Conservation (phyloP, 257 asterid genomes). For the Cinchona pubescens region DNA sequence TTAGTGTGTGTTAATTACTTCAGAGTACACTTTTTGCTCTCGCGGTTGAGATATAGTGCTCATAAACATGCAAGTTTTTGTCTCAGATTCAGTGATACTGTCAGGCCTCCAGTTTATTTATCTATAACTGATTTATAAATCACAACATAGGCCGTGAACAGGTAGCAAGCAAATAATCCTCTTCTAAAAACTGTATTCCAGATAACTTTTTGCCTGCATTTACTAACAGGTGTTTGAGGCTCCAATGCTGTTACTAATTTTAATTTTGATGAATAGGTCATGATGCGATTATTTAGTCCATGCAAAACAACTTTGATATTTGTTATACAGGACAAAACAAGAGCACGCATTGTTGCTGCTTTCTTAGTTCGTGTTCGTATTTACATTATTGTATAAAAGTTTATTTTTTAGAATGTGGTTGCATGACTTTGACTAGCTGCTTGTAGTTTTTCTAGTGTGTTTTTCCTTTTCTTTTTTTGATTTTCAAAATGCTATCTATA, state of each 20-base stretch:
- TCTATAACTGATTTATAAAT: too few species aligned
- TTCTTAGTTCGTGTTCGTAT: too few species aligned
- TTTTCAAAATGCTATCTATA: background rate
- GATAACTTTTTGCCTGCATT: slow-evolving; percentile 18
- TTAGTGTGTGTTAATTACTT: slow-evolving; percentile 21
- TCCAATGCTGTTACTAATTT: slow-evolving; percentile 16
- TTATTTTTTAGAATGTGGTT: too few species aligned
- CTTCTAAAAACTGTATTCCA: too few species aligned
- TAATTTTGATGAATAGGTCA: slow-evolving; percentile 53
- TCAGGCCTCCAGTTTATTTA: background rate
- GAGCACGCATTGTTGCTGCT: too few species aligned
- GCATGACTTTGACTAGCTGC: background rate
- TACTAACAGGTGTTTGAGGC: background rate
- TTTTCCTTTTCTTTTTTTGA: background rate
- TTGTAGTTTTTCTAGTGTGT: background rate
- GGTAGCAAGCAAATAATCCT: too few species aligned
- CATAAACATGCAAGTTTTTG: slow-evolving; percentile 79
- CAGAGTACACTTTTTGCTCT: slow-evolving; percentile 95
- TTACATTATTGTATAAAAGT: too few species aligned
- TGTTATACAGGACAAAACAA: too few species aligned
- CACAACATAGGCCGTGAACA: too few species aligned
- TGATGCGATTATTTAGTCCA: too few species aligned
- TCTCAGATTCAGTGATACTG: background rate
- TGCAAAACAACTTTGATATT: too few species aligned
- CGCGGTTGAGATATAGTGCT: slow-evolving; percentile 96